Conservation (phyloP, 2,329 filamentous ascomycete species). For the Coniella vitis region DNA sequence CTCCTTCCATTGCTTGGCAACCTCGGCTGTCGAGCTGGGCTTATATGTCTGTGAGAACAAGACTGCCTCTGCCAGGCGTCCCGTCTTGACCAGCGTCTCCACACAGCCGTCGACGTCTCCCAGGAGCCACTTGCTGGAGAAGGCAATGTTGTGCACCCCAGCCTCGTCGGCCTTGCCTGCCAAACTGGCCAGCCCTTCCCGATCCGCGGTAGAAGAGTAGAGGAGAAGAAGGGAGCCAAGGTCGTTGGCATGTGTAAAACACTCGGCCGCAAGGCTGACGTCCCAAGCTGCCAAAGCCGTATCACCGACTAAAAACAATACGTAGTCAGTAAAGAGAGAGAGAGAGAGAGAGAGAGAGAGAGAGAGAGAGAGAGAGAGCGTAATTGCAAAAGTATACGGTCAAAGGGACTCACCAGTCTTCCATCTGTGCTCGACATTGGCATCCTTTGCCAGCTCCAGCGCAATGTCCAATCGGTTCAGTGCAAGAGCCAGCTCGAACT, state of each 20-base stretch:
- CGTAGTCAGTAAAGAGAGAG: constrained; percentile 2
- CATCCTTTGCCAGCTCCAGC: constrained; percentile 72
- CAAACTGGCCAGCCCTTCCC: constrained; percentile 64
- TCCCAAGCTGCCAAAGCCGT: constrained; percentile 84
- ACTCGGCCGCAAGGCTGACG: constrained; percentile 80
- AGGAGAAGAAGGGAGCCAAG: constrained; percentile 82
- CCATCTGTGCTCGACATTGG: constrained; percentile 95
- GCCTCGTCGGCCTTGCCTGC: constrained; percentile 68
- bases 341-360: no score
- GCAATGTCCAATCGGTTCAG: constrained; percentile 81
- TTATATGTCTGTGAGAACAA: constrained; percentile 95
- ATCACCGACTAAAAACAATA: constrained; percentile 66
- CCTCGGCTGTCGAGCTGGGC: constrained; percentile 62
- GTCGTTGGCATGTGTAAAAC: constrained; percentile 86
- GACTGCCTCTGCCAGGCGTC: constrained; percentile 75
- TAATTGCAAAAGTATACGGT: no score
- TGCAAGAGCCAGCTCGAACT: constrained; percentile 83
- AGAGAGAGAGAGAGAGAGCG: no score
- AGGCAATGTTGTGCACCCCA: constrained; percentile 86
- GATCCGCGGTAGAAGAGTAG: constrained; percentile 78
- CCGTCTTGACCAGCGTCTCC: constrained; percentile 70
- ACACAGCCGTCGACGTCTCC: constrained; percentile 78
- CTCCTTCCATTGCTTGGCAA: constrained; percentile 76
- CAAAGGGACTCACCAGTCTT: constrained; percentile 51
- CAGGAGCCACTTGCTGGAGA: constrained; percentile 82